Base-by-base conservation (phyloP, 495 filamentous ascomycete species). In the Evernia prunastri region DNA sequence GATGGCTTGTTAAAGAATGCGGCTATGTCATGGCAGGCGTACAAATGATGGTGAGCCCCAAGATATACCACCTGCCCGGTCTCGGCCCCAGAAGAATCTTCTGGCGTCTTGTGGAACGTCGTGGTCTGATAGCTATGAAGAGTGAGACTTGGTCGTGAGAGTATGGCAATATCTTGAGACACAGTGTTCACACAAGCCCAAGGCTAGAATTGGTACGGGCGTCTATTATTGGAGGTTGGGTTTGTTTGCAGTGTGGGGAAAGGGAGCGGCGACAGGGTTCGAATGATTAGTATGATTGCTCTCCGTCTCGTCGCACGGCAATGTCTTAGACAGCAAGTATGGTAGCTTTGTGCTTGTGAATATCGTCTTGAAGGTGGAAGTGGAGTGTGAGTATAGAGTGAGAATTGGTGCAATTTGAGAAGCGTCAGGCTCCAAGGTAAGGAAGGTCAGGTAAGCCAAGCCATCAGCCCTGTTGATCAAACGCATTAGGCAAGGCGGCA, bases 21-120 rank as follows among this genome's bases (percentile, higher is more conserved):
- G 15, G 1, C 37, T 23, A 45, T 63, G 42, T 35, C 60, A 56
- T 63, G 49, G 60, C 51, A 63, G 49, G 37, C 27, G 29, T 56
- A 18, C n/a, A 33, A 53, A 49, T 25, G 45, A 25, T 25, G 45
- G 10, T 10, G 23, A 27, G 23, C 27, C 10, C 27, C 10, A 10
- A 51, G 49, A 31, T 25, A 27, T 53, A 27, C 49, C 27, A 27
- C 23, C 27, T 29, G 27, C 10, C 31, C 27, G 27, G 49, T 12
- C 13, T 27, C 31, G 27, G 13, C 13, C 27, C 20, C 0, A 1
- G 49, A 53, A 15, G 27, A 27, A 3, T 53, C 49, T 53, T 53
- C 25, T 31, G 25, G 15, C 4, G 15, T 1, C n/a, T 25, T 25
- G 9, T 45, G 36, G 36, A 6, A 7, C 6, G 36, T 7, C 12